Base-by-base conservation (phyloP, 2,329 filamentous ascomycete genomes). In the Ophiostoma novo-ulmi region DNA sequence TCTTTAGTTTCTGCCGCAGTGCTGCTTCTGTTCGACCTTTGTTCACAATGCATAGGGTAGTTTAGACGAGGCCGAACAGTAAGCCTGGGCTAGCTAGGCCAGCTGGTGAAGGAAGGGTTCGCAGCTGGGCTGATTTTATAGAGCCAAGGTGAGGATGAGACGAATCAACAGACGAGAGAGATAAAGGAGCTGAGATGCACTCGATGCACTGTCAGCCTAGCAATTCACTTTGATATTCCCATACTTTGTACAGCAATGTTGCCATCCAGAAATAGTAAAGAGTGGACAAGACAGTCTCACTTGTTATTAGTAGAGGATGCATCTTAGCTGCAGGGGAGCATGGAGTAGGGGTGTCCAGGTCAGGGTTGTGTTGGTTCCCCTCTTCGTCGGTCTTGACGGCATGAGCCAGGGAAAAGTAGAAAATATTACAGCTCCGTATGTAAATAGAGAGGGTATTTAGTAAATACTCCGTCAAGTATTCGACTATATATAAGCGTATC, bases 351-450 rank as follows among this genome's bases (percentile, higher is more conserved):
- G 52, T 26, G 52, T 13, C 52, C 52, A 58, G n/a, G 52, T 17
- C 52, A 58, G 52, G 52, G 52, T 26, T 26, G n/a, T 58, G n/a
- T 26, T 26, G 22, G 52, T 58, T 26, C 52, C 52, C 52, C 52
- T 58, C 52, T 58, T 58, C 52, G 52, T 58, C 52, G 52, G 52
- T 26, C 52, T 26, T 58, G 52, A 58, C 52, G n/a, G 52, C 52
- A 26, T 58, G 52, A 58, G 22, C 52, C 52, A 8, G n/a, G n/a
- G n/a, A 58, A 26, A 58, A 58, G 52, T 31, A 58, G n/a, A 58
- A 58, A 26, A 58, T 58, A 26, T 5, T 58, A 26, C 48, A 58
- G 44, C 52, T 22, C n/a, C 52, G 26, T 58, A 14, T 58, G 52
- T 26, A 31, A 58, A 58, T 58, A 58, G 52, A 55, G 20, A 58